phyloP scores from a whole-genome alignment of 2,329 filamentous ascomycete species.

The Aspergillus calidoustus region DNA sequence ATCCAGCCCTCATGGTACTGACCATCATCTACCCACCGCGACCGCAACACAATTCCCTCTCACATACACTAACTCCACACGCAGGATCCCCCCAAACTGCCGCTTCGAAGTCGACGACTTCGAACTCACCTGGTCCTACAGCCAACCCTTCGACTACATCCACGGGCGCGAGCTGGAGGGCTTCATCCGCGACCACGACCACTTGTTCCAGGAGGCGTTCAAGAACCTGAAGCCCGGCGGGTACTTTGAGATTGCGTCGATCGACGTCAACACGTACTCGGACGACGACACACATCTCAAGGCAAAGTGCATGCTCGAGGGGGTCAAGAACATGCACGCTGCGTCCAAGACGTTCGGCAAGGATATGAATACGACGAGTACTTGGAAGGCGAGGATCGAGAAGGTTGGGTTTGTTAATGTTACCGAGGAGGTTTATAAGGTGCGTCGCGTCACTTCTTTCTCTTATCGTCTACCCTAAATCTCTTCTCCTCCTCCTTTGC shows the following conservation, averaged over 20 bases:
- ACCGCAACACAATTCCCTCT: background rate
- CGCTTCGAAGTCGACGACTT: conserved; percentile 41
- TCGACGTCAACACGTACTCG: conserved; percentile 93
- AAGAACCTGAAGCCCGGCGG: conserved; percentile 33
- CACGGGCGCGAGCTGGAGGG: conserved; percentile 39
- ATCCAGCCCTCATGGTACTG: conserved; percentile 38
- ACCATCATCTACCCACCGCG: background rate
- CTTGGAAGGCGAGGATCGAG: conserved; percentile 50
- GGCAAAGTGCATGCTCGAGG: conserved; percentile 30
- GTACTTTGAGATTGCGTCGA: conserved; percentile 56
- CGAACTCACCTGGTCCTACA: conserved; percentile 36
- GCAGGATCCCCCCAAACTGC: conserved; percentile 40
- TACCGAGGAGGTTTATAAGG: conserved; percentile 52
- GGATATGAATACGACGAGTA: conserved; percentile 34
- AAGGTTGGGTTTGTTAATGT: conserved; percentile 61
- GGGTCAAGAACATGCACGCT: conserved; percentile 35
- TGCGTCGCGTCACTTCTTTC: conserved; percentile 13
- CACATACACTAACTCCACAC: background rate
- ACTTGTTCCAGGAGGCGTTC: conserved; percentile 33
- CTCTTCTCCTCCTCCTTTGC: too few species aligned
- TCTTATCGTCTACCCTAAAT: too few species aligned
- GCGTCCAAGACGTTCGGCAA: conserved; percentile 40
- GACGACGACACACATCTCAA: conserved; percentile 37
- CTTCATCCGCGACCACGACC: conserved; percentile 33
- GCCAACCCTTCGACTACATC: conserved; percentile 36